Percentiles rank a stretch among this genome's conserved stretches.
Evolutionary conservation across 2,329 filamentous ascomycete genomes (phyloP).

Genomic region (Aspergillus versicolor): DNA sequence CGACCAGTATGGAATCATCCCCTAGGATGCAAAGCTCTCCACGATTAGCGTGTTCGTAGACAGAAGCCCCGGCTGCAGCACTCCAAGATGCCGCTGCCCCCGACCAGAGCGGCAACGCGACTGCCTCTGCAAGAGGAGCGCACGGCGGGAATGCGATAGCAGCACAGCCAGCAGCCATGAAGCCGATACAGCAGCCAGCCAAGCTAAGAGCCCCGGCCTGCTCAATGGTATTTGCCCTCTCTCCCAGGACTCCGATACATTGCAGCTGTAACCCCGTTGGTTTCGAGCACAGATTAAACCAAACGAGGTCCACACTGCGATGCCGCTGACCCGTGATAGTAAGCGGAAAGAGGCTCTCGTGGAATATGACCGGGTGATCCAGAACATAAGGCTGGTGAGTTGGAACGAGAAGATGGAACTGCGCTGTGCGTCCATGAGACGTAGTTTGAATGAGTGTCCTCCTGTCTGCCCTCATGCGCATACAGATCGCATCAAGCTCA

Average conservation of each 20-base stretch:
- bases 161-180: background rate
- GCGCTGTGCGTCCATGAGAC: background rate
- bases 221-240: background rate
- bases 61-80: background rate
- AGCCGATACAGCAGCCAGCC: background rate
- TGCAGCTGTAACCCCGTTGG: background rate
- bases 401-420: conserved; percentile 4
- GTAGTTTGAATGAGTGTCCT: conserved; percentile 1
- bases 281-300: background rate
- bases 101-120: background rate
- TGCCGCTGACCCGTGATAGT: conserved; percentile 1
- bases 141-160: background rate
- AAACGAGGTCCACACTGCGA: conserved; percentile 2
- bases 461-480: conserved; percentile 1
- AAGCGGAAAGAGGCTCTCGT: conserved; percentile 1
- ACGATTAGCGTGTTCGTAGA: background rate
- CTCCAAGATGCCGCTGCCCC: background rate
- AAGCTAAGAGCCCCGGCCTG: background rate
- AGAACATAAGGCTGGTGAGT: background rate
- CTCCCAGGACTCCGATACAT: background rate
- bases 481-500: conserved; percentile 2
- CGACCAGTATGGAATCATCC: background rate
- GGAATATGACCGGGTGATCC: background rate
- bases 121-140: background rate
- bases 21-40: background rate